These are phyloP conservation scores for Rhizopogon vinicolor DNA, from an alignment of 768 basidiomycete genomes.

Conservation along the genomic window DNA sequence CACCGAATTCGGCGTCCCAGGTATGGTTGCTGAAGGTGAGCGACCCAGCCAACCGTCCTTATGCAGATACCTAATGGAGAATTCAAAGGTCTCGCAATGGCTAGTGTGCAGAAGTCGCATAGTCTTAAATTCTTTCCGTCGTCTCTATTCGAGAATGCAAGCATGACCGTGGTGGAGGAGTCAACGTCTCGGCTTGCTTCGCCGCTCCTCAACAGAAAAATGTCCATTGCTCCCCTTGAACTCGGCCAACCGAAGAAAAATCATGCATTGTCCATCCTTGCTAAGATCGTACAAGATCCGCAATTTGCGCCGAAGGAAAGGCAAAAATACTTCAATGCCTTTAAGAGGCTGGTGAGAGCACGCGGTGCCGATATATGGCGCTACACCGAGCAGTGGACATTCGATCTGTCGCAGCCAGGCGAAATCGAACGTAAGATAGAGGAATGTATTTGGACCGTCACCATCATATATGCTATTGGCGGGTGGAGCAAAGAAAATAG, in stretches of 20 bases:
- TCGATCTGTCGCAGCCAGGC: slow-evolving; percentile 29
- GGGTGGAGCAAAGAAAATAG: slow-evolving; percentile 55
- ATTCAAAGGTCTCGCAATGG: slow-evolving; percentile 19
- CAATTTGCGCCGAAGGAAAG: slow-evolving; percentile 15
- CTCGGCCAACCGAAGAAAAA: slow-evolving; percentile 5
- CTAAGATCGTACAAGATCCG: slow-evolving; percentile 47
- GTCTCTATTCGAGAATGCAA: slow-evolving; percentile 6
- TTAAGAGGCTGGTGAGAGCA: neutral
- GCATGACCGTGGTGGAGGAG: neutral
- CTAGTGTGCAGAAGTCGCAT: slow-evolving; percentile 25
- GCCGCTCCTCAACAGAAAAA: slow-evolving; percentile 4
- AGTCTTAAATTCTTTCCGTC: slow-evolving; percentile 27
- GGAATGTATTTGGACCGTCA: slow-evolving; percentile 55
- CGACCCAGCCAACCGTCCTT: too few species aligned
- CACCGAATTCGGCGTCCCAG: slow-evolving; percentile 57
- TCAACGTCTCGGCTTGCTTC: slow-evolving; percentile 5
- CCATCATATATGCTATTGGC: slow-evolving; percentile 51
- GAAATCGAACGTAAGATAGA: slow-evolving; percentile 53
- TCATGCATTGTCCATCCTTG: slow-evolving; percentile 45
- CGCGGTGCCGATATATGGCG: slow-evolving; percentile 1
- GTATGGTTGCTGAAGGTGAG: slow-evolving; percentile 58
- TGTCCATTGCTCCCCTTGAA: neutral
- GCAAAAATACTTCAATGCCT: slow-evolving; percentile 19
- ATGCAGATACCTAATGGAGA: neutral
- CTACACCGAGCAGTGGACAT: slow-evolving; percentile 37